Base-by-base conservation (phyloP, 805 yeast genomes). In the Barnettozyma salicaria region DNA sequence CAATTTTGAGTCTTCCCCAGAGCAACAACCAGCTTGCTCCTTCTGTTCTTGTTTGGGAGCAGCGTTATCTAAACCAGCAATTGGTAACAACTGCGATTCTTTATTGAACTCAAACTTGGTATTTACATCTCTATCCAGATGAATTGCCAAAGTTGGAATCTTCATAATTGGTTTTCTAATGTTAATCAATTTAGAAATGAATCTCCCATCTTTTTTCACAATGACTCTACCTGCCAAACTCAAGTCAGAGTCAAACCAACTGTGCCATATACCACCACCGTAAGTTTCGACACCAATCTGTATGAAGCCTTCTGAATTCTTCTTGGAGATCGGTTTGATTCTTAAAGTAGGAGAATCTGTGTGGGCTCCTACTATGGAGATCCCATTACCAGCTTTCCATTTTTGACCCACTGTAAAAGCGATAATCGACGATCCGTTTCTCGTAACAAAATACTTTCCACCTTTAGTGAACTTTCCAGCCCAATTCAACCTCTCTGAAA, bases 201-300 rank as follows among this genome's bases (percentile, higher is more conserved):
- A 69, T 37, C 70, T 65, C 7, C 75, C 80, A 17, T 55, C 61
- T 27, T 64, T 67, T 27, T 63, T 68, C 13, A 85, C 81, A 55
- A 80, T 80, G 1, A 90, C 95, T 48, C 97, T 70, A 12, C 98
- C 98, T 7, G 97, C 97, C 42, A 88, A 65, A 26, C 90, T 72
- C 49, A 92, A 70, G 58, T 90, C 97, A 42, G 97, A 76, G 59
- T 90, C 98, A 55, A 92, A 90, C 97, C 97, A 90, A 5, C 96
- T 76, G 56, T 86, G 96, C 78, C 97, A 92, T 38, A 89, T 78
- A 34, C 96, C 92, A 24, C 97, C 97, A 39, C 98, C 97, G 54
- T 90, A 90, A 34, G 80, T 75, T 60, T 92, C 97, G 8, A 92
- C 95, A 26, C 96, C 97, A 14, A 92, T 77, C 58, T 89, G 96